Conservation (phyloP, 768 basidiomycete species). For the Mycena rosella region DNA sequence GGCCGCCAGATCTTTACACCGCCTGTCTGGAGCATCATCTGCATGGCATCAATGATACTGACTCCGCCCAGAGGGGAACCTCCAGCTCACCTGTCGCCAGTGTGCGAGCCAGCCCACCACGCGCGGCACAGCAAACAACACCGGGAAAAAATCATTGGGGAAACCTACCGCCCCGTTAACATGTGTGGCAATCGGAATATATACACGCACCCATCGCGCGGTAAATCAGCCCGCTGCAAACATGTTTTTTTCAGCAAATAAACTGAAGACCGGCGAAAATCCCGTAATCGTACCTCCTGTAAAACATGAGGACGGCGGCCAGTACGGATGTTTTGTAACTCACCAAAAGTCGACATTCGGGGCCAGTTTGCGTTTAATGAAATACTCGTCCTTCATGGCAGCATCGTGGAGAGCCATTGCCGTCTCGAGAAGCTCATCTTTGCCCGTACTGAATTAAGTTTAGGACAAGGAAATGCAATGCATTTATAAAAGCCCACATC, state of each 20-base stretch:
- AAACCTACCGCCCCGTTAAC: conserved; percentile 66
- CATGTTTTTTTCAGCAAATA: conserved; percentile 19
- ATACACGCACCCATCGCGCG: conserved; percentile 83
- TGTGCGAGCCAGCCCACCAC: conserved; percentile 95
- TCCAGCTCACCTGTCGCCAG: conserved; percentile 82
- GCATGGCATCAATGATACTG: conserved; percentile 27
- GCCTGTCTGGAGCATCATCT: conserved; percentile 93
- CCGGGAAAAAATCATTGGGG: conserved; percentile 95
- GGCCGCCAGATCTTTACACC: conserved; percentile 97
- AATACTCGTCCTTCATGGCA: conserved; percentile 93
- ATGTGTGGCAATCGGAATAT: conserved; percentile 12
- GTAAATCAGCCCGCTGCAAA: conserved; percentile 84
- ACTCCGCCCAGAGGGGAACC: conserved; percentile 14
- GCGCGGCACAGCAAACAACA: conserved; percentile 91
- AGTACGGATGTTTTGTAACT: conserved; percentile 39
- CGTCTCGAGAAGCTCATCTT: conserved; percentile 87
- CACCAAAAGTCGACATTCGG: conserved; percentile 96
- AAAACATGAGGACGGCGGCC: conserved; percentile 35
- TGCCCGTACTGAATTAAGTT: conserved; percentile 72
- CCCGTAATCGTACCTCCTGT: conserved; percentile 64
- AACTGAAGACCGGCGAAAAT: conserved; percentile 14
- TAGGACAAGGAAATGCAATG: neutral
- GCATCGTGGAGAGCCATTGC: conserved; percentile 91
- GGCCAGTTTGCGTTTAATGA: conserved; percentile 81
- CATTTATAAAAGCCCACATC: conserved; percentile 63